phyloP scores from a whole-genome alignment of 306 rosid species.

The Trichosanthes cucumerina region DNA sequence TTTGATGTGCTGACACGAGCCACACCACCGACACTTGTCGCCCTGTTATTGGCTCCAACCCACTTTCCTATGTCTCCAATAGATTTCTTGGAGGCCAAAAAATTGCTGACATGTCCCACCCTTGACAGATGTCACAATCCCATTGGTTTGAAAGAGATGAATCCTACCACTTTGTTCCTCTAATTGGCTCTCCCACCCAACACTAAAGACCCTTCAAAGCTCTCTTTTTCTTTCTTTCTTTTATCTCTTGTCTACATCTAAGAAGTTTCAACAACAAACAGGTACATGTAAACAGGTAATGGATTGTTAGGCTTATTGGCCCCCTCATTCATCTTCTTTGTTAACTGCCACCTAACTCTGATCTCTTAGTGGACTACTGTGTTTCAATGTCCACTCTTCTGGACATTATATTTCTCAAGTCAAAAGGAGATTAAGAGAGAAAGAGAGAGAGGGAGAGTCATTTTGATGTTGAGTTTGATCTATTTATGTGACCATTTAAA shows the following conservation, averaged over 20 bases:
- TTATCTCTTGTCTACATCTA: background rate
- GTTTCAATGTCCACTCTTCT: background rate
- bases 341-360: background rate
- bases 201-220: background rate
- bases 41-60: background rate
- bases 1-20: background rate
- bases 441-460: background rate
- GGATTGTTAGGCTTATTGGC: background rate
- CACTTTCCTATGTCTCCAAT: background rate
- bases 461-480: background rate
- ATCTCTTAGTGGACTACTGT: background rate
- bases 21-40: background rate
- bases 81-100: background rate
- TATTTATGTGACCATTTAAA: background rate
- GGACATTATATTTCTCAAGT: background rate
- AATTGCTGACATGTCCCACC: conserved; percentile 6
- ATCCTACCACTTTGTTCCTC: background rate
- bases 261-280: background rate
- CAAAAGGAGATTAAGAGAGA: background rate
- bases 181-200: background rate
- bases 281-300: background rate
- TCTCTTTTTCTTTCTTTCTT: background rate
- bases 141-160: background rate
- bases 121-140: background rate
- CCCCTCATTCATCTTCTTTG: background rate